A percentile compares a stretch with the other conserved stretches of the same genome.
phyloP scores from a whole-genome alignment of 169 alveolate genomes.

The Plasmodium blacklocki region DNA sequence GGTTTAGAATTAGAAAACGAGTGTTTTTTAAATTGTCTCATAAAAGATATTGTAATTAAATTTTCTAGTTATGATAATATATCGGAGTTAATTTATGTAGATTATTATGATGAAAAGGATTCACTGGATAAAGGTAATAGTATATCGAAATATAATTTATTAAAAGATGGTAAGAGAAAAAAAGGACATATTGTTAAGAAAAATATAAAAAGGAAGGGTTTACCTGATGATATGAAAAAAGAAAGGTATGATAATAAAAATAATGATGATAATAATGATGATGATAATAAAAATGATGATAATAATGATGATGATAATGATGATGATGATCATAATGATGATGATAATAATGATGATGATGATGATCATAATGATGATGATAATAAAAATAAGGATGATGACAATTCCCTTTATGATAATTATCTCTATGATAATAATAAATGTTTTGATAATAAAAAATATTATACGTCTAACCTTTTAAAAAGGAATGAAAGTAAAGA shows the following conservation, averaged over 20 bases:
- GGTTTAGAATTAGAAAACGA: constrained; percentile 50
- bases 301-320: not conserved
- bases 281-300: not conserved
- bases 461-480: too few species aligned
- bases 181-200: not conserved
- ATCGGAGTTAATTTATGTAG: constrained; percentile 20
- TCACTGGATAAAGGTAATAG: not conserved
- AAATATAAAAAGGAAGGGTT: not conserved
- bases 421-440: not conserved
- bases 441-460: not conserved
- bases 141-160: too few species aligned
- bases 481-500: constrained; percentile 6
- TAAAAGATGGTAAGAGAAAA: not conserved
- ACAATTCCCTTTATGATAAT: not conserved
- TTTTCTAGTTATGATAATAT: constrained; percentile 43
- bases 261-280: constrained; percentile 1
- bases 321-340: not conserved
- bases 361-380: not conserved
- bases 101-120: not conserved
- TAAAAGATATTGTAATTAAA: constrained; percentile 19
- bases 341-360: not conserved
- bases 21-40: constrained; percentile 29
- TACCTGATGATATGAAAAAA: not conserved
- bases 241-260: not conserved
- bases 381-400: not conserved